Evolutionary conservation across 2,329 filamentous ascomycete species (phyloP).

Genomic region (Rutstroemia sp.): DNA sequence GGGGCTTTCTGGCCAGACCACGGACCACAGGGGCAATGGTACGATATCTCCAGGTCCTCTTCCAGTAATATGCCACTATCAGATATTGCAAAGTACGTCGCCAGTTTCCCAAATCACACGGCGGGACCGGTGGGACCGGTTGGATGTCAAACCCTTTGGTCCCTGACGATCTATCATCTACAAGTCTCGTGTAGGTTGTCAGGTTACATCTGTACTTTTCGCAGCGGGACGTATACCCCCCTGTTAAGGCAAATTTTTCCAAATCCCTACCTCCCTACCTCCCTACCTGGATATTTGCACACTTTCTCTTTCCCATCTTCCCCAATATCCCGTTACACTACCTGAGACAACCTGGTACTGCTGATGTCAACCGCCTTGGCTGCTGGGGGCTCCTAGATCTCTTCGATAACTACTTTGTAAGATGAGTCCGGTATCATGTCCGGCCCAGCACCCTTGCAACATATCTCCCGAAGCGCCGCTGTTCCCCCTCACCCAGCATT

Average conservation of each 20-base stretch:
- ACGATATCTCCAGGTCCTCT: too few relatives aligned
- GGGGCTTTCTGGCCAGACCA: too few relatives aligned
- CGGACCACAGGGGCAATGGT: too few relatives aligned
- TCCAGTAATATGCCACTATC: too few relatives aligned
- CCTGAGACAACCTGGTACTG: not conserved
- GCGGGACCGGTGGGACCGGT: too few relatives aligned
- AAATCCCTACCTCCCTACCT: not conserved
- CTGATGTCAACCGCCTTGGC: not conserved
- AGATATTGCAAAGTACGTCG: too few relatives aligned
- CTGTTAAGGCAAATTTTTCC: not conserved
- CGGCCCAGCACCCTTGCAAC: not conserved
- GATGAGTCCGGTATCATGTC: not conserved
- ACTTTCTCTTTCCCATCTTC: not conserved
- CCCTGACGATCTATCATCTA: not conserved
- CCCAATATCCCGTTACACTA: not conserved
- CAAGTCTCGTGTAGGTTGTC: not conserved
- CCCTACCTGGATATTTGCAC: too few relatives aligned
- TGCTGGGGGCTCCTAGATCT: not conserved
- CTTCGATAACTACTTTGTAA: not conserved
- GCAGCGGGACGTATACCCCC: not conserved
- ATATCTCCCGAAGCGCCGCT: not conserved
- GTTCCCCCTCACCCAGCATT: not conserved
- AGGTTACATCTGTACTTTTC: not conserved
- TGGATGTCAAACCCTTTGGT: too few relatives aligned
- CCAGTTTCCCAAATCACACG: too few relatives aligned